phyloP scores from a whole-genome alignment of 1,284 basidiomycete genomes.

The Boletus semigastroideus region DNA sequence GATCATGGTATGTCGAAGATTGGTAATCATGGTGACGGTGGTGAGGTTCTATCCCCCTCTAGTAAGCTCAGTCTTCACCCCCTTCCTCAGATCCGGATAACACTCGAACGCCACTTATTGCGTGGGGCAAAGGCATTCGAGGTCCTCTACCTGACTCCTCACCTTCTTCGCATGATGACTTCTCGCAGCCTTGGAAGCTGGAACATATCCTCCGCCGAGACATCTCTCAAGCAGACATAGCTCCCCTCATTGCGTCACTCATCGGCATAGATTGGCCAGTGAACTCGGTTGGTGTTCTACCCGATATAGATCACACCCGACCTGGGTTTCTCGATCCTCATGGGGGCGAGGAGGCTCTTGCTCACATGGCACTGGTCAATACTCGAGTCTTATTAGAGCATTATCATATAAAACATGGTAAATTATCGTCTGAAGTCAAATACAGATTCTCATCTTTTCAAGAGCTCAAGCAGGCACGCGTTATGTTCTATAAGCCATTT shows the following conservation, averaged over 20 bases:
- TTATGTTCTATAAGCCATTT: conserved; percentile 66
- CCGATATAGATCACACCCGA: conserved; percentile 57
- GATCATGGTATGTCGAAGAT: conserved; percentile 91
- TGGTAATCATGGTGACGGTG: conserved; percentile 89
- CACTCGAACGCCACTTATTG: conserved; percentile 83
- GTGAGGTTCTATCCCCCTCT: conserved; percentile 39
- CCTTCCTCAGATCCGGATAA: conserved; percentile 73
- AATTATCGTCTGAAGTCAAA: conserved; percentile 10
- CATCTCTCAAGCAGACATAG: conserved; percentile 83
- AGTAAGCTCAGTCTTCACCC: conserved; percentile 3
- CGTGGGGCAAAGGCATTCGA: conserved; percentile 80
- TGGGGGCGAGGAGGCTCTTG: conserved; percentile 43
- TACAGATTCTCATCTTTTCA: conserved; percentile 12
- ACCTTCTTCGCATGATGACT: conserved; percentile 66
- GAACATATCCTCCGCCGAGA: conserved; percentile 62
- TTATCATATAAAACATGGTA: conserved; percentile 78
- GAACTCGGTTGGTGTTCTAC: conserved; percentile 74
- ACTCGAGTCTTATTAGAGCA: conserved; percentile 78
- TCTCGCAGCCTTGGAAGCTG: conserved; percentile 65
- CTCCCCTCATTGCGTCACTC: conserved; percentile 77
- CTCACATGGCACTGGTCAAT: conserved; percentile 67
- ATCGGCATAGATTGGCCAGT: conserved; percentile 72
- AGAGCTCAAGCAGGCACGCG: conserved; percentile 63
- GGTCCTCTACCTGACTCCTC: conserved; percentile 56
- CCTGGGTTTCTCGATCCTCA: conserved; percentile 53